phyloP scores from a whole-genome alignment of 106 monocot genomes.

The Dendrobium chrysotoxum region DNA sequence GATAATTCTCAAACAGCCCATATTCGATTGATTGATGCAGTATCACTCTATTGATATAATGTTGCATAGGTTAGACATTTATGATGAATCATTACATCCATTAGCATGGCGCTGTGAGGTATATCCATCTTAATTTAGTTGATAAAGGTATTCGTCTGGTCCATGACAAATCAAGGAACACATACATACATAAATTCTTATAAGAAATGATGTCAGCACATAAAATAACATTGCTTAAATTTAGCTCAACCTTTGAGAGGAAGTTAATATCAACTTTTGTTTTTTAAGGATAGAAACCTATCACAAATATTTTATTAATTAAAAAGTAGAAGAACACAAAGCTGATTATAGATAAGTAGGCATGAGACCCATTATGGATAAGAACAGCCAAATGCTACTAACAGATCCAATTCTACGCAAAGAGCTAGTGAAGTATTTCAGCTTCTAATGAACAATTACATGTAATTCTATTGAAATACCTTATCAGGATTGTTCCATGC shows the following conservation, averaged over 20 bases:
- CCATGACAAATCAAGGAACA: not conserved
- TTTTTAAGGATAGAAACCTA: not conserved
- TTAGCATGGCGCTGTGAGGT: not conserved
- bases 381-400: not conserved
- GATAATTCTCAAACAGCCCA: not conserved
- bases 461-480: conserved; percentile 26
- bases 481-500: conserved; percentile 88
- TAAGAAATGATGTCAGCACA: not conserved
- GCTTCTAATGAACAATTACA: not conserved
- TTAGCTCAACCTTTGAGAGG: not conserved
- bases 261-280: not conserved
- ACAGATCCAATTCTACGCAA: not conserved
- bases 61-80: not conserved
- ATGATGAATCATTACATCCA: not conserved
- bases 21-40: not conserved
- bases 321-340: not conserved
- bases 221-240: not conserved
- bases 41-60: not conserved
- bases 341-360: not conserved
- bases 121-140: not conserved
- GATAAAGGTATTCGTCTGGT: not conserved
- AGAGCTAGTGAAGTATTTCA: not conserved
- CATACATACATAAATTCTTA: not conserved
- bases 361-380: not conserved
- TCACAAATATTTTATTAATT: not conserved